Conservation (phyloP, 441 rosid species). For the Mallotus japonicus region DNA sequence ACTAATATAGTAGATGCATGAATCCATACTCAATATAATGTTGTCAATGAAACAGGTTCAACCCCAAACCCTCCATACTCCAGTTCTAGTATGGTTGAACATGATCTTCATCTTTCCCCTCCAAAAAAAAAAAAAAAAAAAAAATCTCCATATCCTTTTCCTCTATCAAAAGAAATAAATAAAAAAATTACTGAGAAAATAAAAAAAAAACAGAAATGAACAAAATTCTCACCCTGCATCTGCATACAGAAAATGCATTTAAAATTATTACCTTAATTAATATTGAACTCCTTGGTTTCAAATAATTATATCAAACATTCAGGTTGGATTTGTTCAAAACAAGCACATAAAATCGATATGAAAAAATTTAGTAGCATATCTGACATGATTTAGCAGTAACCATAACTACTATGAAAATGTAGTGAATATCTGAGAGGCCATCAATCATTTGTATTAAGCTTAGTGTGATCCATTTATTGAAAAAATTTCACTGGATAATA, state of each 20-base stretch:
- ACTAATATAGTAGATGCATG: neutral
- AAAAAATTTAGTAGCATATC: neutral
- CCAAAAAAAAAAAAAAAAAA: no score
- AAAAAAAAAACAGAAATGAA: neutral
- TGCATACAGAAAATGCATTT: neutral
- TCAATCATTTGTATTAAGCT: neutral
- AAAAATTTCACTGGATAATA: neutral
- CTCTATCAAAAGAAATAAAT: neutral
- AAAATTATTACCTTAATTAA: neutral
- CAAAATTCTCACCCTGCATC: neutral
- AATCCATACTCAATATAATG: neutral
- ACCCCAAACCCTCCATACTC: neutral
- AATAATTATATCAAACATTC: neutral
- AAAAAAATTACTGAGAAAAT: neutral
- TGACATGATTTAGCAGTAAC: neutral
- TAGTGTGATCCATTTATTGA: neutral
- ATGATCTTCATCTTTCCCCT: no score
- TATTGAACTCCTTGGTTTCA: neutral
- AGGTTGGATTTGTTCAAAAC: neutral
- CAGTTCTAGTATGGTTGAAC: neutral
- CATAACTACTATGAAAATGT: neutral
- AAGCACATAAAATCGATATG: neutral
- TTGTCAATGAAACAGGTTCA: neutral
- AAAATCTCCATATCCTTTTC: neutral
- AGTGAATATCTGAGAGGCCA: neutral